Conservation (phyloP, 2,329 filamentous ascomycete species). For the Raffaelea ambrosiae region DNA sequence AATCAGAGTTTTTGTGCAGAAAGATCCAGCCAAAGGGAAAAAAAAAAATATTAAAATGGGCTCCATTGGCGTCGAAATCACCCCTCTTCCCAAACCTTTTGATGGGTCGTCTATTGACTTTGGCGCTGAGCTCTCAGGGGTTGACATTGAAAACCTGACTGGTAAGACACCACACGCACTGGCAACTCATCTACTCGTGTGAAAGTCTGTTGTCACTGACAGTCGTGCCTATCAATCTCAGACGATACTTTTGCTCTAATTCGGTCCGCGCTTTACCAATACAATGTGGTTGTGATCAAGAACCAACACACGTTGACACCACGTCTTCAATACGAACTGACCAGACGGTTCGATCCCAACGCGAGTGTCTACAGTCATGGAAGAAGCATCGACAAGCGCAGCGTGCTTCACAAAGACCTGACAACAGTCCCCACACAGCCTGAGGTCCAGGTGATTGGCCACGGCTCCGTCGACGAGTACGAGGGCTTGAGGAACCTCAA, state of each 20-base stretch:
- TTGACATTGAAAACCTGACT: conserved; percentile 51
- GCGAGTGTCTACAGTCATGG: conserved; percentile 63
- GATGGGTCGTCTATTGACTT: conserved; percentile 36
- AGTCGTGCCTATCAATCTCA: too few relatives aligned
- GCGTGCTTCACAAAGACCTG: conserved; percentile 68
- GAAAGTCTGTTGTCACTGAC: too few relatives aligned
- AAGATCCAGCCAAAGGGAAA: too few relatives aligned
- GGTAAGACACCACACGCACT: conserved; percentile 43
- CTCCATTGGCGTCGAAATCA: conserved; percentile 6
- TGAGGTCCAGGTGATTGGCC: conserved; percentile 72
- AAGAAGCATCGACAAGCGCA: conserved; percentile 59
- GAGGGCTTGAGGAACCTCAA: conserved; percentile 61
- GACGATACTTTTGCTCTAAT: conserved; percentile 58
- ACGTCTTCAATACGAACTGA: conserved; percentile 64
- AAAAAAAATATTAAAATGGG: conserved; percentile 5
- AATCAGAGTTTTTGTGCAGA: too few relatives aligned
- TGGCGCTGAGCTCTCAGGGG: conserved; percentile 48
- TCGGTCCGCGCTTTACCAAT: conserved; percentile 54
- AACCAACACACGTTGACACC: conserved; percentile 54
- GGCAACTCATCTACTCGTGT: too few relatives aligned
- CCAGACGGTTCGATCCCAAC: conserved; percentile 61
- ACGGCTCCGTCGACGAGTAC: conserved; percentile 59
- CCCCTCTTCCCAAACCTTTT: conserved; percentile 7
- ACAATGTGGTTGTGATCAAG: conserved; percentile 65
- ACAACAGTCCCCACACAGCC: conserved; percentile 73